Conservation (phyloP, 768 basidiomycete genomes). For the Psilocybe tampanensis region DNA sequence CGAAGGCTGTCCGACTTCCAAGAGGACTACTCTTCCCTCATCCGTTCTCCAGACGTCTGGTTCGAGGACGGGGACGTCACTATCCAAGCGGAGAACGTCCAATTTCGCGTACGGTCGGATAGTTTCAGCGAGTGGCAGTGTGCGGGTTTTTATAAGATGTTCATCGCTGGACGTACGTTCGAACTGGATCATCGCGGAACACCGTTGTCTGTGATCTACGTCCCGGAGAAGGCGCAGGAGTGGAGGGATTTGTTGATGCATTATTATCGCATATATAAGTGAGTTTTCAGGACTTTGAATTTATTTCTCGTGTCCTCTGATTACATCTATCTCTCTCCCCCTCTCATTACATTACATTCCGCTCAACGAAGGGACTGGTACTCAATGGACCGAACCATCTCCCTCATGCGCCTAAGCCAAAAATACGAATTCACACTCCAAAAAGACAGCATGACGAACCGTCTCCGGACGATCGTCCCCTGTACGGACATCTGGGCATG, state of each 20-base stretch:
- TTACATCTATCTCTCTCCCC: not conserved
- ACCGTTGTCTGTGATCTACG: not conserved
- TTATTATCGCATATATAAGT: not conserved
- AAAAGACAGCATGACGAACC: not conserved
- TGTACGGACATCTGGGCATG: not conserved
- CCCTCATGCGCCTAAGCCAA: not conserved
- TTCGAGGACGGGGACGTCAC: conserved; percentile 8
- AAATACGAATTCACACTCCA: not conserved
- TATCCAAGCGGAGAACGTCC: conserved; percentile 3
- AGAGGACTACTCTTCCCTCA: not conserved
- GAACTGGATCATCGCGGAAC: not conserved
- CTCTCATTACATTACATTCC: too few relatives aligned
- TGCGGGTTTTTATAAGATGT: conserved; percentile 7
- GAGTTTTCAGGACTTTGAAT: not conserved
- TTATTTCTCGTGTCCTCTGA: not conserved
- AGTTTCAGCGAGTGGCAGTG: not conserved
- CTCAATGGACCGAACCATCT: not conserved
- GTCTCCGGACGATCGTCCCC: not conserved
- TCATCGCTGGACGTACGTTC: not conserved
- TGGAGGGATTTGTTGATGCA: not conserved
- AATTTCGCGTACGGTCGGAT: conserved; percentile 6
- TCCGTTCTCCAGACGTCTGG: not conserved
- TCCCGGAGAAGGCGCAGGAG: not conserved
- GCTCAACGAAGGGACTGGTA: not conserved
- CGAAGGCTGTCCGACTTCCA: not conserved